Evolutionary conservation across 345 rosid genomes (phyloP).

Genomic region (Carallia pectinifolia): DNA sequence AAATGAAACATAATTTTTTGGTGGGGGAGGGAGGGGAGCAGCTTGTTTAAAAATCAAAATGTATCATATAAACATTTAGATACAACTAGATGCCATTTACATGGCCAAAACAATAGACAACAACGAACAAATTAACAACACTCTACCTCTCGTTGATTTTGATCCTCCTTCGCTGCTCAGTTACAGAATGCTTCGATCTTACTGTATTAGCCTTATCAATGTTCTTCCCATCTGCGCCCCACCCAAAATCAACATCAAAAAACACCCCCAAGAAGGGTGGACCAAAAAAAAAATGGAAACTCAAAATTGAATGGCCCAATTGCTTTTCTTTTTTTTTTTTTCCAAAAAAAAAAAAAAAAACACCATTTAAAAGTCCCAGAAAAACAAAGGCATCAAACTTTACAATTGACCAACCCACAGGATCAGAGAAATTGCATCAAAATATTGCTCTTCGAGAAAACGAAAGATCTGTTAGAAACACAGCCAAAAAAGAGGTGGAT

Average conservation of each 20-base stretch:
- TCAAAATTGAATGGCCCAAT: background rate
- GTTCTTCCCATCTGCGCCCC: conserved; percentile 63
- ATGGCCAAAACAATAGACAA: background rate
- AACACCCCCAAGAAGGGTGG: background rate
- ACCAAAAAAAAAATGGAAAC: background rate
- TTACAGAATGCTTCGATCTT: conserved; percentile 93
- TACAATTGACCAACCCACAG: background rate
- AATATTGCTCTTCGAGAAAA: background rate
- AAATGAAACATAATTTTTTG: too few species aligned
- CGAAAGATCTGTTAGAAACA: background rate
- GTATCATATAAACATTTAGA: background rate
- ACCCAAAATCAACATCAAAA: conserved; percentile 9
- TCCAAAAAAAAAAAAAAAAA: background rate
- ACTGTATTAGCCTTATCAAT: conserved; percentile 67
- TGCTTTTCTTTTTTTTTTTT: too few species aligned
- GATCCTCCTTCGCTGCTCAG: conserved; percentile 93
- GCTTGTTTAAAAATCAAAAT: background rate
- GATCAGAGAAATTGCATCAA: background rate
- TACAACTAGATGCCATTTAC: background rate
- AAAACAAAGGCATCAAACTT: background rate
- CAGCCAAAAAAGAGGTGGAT: conserved; percentile 30
- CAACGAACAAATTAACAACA: conserved; percentile 26
- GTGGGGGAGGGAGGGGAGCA: background rate
- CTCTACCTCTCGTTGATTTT: conserved; percentile 99
- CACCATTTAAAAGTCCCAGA: background rate